Conservation (phyloP, 495 filamentous ascomycete species). For the Neurospora sp. region DNA sequence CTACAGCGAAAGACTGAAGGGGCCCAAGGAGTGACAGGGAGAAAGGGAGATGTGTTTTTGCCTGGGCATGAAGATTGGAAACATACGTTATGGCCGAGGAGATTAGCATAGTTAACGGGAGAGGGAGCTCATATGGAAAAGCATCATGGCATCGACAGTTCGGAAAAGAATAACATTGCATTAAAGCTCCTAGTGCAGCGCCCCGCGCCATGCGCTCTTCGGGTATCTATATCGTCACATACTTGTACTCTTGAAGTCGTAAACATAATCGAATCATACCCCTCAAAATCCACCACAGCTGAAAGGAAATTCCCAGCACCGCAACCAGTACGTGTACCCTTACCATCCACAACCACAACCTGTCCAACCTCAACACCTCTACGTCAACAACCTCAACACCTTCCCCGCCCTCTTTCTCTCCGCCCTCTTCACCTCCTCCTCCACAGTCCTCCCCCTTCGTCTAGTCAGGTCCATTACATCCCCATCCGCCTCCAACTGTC, state of each 20-base stretch:
- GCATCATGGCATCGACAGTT: background rate
- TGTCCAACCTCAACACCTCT: background rate
- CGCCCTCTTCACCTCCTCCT: background rate
- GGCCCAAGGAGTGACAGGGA: background rate
- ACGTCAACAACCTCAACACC: background rate
- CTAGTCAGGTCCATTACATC: background rate
- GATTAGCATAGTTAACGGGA: background rate
- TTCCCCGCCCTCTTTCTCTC: background rate
- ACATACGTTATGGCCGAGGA: background rate
- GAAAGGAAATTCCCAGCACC: background rate
- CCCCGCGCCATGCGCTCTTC: too few relatives aligned
- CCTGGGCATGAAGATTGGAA: background rate
- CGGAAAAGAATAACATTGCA: background rate
- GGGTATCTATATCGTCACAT: background rate
- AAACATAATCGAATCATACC: background rate
- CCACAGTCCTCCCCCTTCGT: background rate
- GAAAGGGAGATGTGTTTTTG: background rate
- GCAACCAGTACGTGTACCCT: background rate
- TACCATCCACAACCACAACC: background rate
- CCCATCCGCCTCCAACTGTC: background rate
- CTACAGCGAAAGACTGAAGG: background rate
- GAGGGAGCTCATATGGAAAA: background rate
- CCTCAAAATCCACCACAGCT: background rate
- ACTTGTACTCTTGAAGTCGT: background rate
- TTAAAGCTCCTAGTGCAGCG: background rate